These are phyloP conservation scores for Sporothrix schenckii DNA, from an alignment of 2,329 filamentous ascomycete genomes.

Conservation along the genomic window DNA sequence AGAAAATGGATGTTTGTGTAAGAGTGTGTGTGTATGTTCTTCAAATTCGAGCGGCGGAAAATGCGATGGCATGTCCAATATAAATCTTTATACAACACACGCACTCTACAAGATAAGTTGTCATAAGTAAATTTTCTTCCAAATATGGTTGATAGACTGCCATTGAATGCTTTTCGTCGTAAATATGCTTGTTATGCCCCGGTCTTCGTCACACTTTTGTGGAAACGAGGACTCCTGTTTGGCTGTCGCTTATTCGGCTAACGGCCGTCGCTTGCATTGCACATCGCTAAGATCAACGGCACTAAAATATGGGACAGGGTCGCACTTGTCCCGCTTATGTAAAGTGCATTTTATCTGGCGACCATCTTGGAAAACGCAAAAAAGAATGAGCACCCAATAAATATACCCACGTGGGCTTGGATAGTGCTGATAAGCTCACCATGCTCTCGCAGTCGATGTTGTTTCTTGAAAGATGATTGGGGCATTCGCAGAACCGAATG, in stretches of 20 bases:
- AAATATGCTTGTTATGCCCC: background rate
- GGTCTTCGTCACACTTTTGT: background rate
- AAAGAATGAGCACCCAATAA: conserved; percentile 1
- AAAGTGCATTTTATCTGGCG: background rate
- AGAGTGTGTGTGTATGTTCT: background rate
- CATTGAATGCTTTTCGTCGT: background rate
- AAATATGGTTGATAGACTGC: background rate
- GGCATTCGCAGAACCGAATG: background rate
- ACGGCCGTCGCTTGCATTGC: background rate
- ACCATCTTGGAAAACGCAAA: background rate
- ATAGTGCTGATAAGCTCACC: background rate
- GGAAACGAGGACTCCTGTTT: background rate
- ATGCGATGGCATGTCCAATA: background rate
- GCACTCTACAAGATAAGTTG: background rate
- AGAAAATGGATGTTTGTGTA: background rate
- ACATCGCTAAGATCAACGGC: conserved; percentile 10
- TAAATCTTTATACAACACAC: conserved; percentile 10
- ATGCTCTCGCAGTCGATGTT: background rate
- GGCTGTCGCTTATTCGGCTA: background rate
- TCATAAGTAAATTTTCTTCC: background rate
- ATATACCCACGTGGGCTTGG: background rate
- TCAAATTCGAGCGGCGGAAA: background rate
- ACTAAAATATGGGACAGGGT: conserved; percentile 3
- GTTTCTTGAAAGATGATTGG: conserved; percentile 14
- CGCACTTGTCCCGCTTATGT: background rate